phyloP scores from a whole-genome alignment of 352 stramenopile genomes.

The Globisporangium carolinianum region DNA sequence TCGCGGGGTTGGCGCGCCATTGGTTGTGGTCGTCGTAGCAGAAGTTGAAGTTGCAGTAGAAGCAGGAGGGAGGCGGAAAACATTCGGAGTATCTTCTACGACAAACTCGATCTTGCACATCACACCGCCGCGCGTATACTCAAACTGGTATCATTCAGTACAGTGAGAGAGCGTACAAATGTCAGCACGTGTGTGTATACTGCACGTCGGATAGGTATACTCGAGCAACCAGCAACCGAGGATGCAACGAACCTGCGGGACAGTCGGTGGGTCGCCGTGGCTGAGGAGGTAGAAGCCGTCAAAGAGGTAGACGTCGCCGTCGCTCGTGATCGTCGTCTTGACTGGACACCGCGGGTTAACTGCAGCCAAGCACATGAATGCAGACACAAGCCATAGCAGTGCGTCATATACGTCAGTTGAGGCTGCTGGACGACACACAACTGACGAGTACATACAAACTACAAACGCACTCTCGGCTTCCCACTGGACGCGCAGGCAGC shows the following conservation, averaged over 20 bases:
- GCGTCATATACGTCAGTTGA: not conserved
- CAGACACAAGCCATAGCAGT: not conserved
- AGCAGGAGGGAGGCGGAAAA: constrained; percentile 21
- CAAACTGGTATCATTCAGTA: constrained; percentile 38
- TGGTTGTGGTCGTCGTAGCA: constrained; percentile 10
- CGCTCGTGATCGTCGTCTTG: constrained; percentile 68
- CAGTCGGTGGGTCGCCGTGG: constrained; percentile 41
- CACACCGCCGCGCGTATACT: constrained; percentile 70
- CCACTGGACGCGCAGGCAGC: constrained; percentile 75
- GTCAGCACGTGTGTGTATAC: not conserved
- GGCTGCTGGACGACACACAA: not conserved
- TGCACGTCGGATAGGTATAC: not conserved
- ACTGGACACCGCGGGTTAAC: constrained; percentile 67
- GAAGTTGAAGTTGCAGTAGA: constrained; percentile 11
- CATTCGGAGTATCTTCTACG: constrained; percentile 47
- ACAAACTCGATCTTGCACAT: constrained; percentile 77
- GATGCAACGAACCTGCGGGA: constrained; percentile 41
- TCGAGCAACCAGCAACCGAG: not conserved
- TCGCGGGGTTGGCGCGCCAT: constrained; percentile 13
- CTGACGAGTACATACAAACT: not conserved
- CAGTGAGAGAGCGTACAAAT: not conserved
- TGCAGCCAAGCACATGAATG: constrained; percentile 11
- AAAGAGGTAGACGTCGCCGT: constrained; percentile 65
- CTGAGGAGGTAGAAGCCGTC: constrained; percentile 84
- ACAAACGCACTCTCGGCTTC: constrained; percentile 60